These are phyloP conservation scores for Geranium incanum DNA, from an alignment of 441 rosid species.

Conservation along the genomic window DNA sequence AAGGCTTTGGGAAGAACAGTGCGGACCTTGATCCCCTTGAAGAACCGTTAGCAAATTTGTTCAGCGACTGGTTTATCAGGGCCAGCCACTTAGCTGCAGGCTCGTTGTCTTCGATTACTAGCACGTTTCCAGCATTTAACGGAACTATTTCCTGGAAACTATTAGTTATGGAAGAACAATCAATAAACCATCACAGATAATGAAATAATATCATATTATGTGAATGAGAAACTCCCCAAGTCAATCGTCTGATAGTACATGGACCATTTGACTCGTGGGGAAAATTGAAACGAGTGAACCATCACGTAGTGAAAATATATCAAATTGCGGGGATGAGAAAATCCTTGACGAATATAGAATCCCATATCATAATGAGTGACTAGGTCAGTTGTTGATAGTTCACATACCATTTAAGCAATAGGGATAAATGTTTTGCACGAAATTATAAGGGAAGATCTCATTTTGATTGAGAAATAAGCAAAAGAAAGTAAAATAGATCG, in stretches of 20 bases:
- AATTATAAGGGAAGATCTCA: no score
- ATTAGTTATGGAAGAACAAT: slow-evolving; percentile 3
- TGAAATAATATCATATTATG: background rate
- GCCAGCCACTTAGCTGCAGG: slow-evolving; percentile 56
- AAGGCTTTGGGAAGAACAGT: slow-evolving; percentile 48
- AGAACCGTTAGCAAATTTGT: slow-evolving; percentile 24
- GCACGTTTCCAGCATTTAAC: slow-evolving; percentile 53
- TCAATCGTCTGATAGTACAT: no score
- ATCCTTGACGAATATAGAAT: no score
- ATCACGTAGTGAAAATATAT: no score
- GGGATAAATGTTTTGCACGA: no score
- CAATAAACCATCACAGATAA: slow-evolving; percentile 10
- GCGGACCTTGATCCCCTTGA: slow-evolving; percentile 30
- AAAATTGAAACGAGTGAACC: no score
- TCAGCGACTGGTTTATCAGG: slow-evolving; percentile 32
- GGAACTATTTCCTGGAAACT: slow-evolving; percentile 66
- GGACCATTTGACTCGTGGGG: no score
- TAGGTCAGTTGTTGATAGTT: no score
- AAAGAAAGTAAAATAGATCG: background rate
- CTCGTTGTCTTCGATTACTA: slow-evolving; percentile 50
- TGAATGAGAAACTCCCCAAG: background rate
- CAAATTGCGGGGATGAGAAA: no score
- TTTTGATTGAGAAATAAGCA: background rate
- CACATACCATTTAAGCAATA: no score
- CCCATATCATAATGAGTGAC: no score